Percentiles rank a stretch among this genome's conserved stretches.
These are phyloP conservation scores for Leptoxyphium fumago DNA, from an alignment of 2,329 filamentous ascomycete species.

Conservation along the genomic window DNA sequence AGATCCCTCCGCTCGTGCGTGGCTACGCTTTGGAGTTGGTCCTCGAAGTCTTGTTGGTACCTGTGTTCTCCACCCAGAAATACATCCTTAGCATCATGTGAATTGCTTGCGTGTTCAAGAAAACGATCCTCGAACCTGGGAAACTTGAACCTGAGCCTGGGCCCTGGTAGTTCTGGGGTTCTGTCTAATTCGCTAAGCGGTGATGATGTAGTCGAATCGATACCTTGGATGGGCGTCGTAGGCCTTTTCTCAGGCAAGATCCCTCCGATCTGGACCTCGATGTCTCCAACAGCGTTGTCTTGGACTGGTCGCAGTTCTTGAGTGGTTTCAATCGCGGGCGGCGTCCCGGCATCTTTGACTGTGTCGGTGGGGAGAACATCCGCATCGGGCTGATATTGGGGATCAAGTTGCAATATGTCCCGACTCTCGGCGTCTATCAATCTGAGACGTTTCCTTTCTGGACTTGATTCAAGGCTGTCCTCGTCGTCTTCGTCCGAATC, in stretches of 20 bases:
- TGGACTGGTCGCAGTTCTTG: background rate
- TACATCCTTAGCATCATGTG: constrained; percentile 2
- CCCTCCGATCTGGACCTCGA: background rate
- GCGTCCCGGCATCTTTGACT: background rate
- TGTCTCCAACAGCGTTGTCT: background rate
- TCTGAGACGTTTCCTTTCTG: background rate
- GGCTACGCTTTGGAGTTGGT: background rate
- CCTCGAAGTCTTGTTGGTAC: too few species aligned
- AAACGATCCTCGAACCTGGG: background rate
- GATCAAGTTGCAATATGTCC: background rate
- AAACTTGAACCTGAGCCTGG: background rate
- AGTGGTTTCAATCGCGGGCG: background rate
- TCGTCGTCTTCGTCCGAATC: constrained; percentile 36
- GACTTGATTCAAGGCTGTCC: background rate
- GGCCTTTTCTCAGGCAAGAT: background rate
- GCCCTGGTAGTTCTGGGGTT: constrained; percentile 7
- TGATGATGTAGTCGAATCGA: constrained; percentile 6
- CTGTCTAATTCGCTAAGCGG: constrained; percentile 14
- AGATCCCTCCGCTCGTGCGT: background rate
- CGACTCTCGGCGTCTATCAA: background rate
- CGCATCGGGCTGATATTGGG: background rate
- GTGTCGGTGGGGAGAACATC: background rate
- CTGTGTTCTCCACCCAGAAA: too few species aligned
- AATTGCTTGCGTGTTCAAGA: background rate
- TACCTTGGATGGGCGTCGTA: constrained; percentile 1